These are phyloP conservation scores for Apiospora marii DNA, from an alignment of 2,329 filamentous ascomycete species.

Conservation along the genomic window DNA sequence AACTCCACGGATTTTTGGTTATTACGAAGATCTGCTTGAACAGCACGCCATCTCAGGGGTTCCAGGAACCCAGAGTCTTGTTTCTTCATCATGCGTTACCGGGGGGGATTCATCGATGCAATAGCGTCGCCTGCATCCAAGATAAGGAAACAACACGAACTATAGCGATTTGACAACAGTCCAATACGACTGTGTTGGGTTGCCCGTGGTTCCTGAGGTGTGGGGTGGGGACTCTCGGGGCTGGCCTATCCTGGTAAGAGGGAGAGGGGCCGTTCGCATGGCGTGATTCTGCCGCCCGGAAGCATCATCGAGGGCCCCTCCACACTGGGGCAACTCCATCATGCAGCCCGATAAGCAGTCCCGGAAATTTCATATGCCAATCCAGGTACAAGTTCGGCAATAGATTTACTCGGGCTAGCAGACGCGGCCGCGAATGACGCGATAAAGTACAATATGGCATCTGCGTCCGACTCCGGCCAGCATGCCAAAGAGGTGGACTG, in stretches of 20 bases:
- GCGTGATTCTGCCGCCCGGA: conserved; percentile 2
- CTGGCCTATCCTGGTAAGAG: neutral
- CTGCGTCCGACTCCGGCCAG: neutral
- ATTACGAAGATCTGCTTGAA: neutral
- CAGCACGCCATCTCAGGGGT: conserved; percentile 3
- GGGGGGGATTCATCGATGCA: neutral
- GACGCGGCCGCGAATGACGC: neutral
- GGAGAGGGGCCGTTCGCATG: conserved; percentile 9
- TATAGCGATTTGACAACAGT: neutral
- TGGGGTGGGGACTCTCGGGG: neutral
- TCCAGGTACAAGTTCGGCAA: neutral
- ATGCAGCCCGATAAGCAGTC: neutral
- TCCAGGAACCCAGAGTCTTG: no score
- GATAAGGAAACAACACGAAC: neutral
- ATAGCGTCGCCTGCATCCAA: no score
- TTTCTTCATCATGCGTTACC: neutral
- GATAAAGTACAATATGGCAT: neutral
- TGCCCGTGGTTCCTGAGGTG: neutral
- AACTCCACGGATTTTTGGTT: neutral
- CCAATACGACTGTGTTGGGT: neutral
- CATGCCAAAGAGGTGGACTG: no score
- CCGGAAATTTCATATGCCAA: neutral
- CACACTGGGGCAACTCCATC: neutral
- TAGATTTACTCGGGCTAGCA: neutral
- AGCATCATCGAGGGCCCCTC: conserved; percentile 3